Percentiles rank a stretch among this genome's conserved stretches.
phyloP scores from a whole-genome alignment of 225 moss, liverwort and hornwort genomes.

The Physcomitrium patens region DNA sequence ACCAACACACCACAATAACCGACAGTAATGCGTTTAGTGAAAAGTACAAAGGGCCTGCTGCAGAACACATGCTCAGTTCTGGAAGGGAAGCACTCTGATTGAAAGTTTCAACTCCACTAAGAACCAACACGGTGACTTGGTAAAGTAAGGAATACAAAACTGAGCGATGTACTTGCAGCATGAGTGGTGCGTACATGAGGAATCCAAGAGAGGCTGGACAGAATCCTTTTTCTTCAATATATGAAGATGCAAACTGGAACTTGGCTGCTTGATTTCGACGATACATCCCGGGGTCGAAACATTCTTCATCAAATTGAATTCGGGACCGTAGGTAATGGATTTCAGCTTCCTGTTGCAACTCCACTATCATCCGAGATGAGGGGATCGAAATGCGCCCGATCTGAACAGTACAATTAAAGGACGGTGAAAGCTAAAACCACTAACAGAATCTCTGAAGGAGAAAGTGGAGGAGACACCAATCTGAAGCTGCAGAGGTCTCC shows the following conservation, averaged over 20 bases:
- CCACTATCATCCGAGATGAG: slow-evolving; percentile 53
- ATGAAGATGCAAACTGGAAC: slow-evolving; percentile 60
- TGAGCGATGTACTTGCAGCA: neutral
- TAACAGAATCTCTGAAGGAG: neutral
- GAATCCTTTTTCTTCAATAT: slow-evolving; percentile 65
- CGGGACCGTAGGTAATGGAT: slow-evolving; percentile 63
- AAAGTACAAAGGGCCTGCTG: no score
- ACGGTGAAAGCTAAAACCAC: neutral
- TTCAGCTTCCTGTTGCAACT: slow-evolving; percentile 60
- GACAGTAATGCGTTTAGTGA: no score
- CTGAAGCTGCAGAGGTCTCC: no score
- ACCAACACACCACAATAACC: no score
- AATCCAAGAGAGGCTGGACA: slow-evolving; percentile 62
- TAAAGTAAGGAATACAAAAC: neutral
- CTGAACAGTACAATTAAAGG: slow-evolving; percentile 28
- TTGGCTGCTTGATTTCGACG: slow-evolving; percentile 58
- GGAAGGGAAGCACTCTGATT: neutral
- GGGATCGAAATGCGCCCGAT: slow-evolving; percentile 54
- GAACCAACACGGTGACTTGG: neutral
- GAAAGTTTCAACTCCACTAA: neutral
- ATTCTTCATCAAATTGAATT: slow-evolving; percentile 44
- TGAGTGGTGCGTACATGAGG: slow-evolving; percentile 42
- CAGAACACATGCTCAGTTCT: neutral
- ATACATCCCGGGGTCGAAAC: slow-evolving; percentile 56
- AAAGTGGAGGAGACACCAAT: neutral